Percentiles rank a stretch among this genome's conserved stretches.
Evolutionary conservation across 495 filamentous ascomycete species (phyloP).

Genomic region (Pyrenula massariospora): DNA sequence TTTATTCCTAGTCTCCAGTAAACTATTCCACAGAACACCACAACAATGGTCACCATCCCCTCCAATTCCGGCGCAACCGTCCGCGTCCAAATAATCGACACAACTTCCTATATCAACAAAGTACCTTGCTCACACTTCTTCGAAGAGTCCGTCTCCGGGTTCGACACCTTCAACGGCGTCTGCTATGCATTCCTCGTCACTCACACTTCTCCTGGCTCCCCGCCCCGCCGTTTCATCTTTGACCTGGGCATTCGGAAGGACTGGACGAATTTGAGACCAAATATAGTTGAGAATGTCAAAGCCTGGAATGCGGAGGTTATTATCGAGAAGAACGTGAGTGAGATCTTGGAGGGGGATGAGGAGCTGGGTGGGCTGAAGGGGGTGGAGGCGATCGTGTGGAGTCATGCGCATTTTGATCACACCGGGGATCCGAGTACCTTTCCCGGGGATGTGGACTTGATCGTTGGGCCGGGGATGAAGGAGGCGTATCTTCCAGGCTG

Average conservation of each 20-base stretch:
- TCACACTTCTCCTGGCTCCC: background rate
- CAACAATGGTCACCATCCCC: background rate
- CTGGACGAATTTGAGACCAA: conserved; percentile 25
- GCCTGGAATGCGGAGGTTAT: conserved; percentile 9
- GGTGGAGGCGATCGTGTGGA: conserved; percentile 22
- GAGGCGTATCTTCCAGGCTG: conserved; percentile 29
- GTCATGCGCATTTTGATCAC: conserved; percentile 49
- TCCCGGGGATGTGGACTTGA: conserved; percentile 28
- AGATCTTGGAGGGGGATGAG: conserved; percentile 29
- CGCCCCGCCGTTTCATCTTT: conserved; percentile 21
- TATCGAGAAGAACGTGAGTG: conserved; percentile 31
- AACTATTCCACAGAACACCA: too few relatives aligned
- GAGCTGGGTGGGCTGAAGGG: conserved; percentile 8
- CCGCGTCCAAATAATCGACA: background rate
- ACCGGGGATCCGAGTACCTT: conserved; percentile 39
- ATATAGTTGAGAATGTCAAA: conserved; percentile 12
- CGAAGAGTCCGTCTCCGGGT: background rate
- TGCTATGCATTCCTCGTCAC: background rate
- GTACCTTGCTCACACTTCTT: background rate
- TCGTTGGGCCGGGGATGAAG: conserved; percentile 42
- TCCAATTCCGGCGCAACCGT: background rate
- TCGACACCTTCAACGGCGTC: background rate
- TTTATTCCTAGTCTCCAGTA: too few relatives aligned
- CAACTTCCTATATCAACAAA: background rate
- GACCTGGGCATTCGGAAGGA: conserved; percentile 46